Evolutionary conservation across 352 stramenopile genomes (phyloP).

Genomic region (Globisporangium radiosum): DNA sequence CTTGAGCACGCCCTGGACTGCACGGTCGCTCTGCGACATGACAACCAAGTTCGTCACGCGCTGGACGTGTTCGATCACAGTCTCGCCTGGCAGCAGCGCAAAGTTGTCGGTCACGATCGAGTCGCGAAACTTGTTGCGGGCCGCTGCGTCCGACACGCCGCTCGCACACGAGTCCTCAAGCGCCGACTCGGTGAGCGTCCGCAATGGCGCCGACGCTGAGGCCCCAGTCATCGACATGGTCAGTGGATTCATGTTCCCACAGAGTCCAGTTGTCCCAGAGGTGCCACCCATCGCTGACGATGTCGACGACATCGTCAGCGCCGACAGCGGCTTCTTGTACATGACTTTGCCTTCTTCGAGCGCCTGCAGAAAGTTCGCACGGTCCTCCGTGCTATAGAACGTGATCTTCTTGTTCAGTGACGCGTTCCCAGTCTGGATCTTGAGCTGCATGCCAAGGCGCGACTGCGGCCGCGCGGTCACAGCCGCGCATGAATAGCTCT

Average conservation of each 20-base stretch:
- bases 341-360: constrained; percentile 82
- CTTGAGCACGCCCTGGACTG: constrained; percentile 78
- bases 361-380: constrained; percentile 72
- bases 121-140: constrained; percentile 38
- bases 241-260: neutral
- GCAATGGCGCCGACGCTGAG: neutral
- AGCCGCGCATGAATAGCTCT: constrained; percentile 76
- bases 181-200: neutral
- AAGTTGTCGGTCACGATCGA: constrained; percentile 66
- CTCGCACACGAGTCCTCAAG: neutral
- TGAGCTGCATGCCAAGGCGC: constrained; percentile 74
- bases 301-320: neutral
- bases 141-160: constrained; percentile 12
- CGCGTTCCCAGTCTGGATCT: constrained; percentile 74
- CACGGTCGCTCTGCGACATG: constrained; percentile 76
- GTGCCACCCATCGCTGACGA: neutral
- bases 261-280: neutral
- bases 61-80: constrained; percentile 74
- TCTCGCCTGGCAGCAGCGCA: constrained; percentile 50
- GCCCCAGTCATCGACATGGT: neutral
- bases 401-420: constrained; percentile 82
- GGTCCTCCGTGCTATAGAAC: constrained; percentile 78
- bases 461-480: constrained; percentile 77
- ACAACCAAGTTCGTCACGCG: constrained; percentile 82
- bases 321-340: constrained; percentile 37